Evolutionary conservation across 805 yeast species (phyloP).

Genomic region (Ogataea philodendri): DNA sequence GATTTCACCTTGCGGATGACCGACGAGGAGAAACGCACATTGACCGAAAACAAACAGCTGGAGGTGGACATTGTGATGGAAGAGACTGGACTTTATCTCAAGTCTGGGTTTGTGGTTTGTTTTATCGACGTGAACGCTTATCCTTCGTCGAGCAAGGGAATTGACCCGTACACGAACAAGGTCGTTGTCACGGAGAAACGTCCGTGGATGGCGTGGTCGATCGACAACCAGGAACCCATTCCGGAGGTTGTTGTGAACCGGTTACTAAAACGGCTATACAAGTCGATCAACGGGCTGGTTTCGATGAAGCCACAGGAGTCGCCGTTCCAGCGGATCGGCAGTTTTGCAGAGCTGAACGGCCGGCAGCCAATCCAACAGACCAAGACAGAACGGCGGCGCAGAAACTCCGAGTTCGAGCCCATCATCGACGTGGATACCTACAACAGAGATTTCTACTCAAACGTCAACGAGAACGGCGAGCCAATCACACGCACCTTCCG

Average conservation of each 20-base stretch:
- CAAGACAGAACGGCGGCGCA: slow-evolving; percentile 4
- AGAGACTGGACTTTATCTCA: slow-evolving; percentile 53
- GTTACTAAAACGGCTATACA: slow-evolving; percentile 46
- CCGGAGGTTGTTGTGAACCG: slow-evolving; percentile 41
- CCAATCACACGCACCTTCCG: slow-evolving; percentile 30
- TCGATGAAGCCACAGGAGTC: slow-evolving; percentile 20
- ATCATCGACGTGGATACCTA: slow-evolving; percentile 26
- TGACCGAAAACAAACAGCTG: slow-evolving; percentile 26
- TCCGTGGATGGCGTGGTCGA: slow-evolving; percentile 35
- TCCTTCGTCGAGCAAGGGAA: slow-evolving; percentile 12
- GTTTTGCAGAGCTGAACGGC: slow-evolving; percentile 26
- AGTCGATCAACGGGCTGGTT: slow-evolving; percentile 38
- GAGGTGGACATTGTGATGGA: slow-evolving; percentile 48
- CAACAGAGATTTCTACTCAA: slow-evolving; percentile 30
- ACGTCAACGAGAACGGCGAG: slow-evolving; percentile 24
- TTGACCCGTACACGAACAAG: slow-evolving; percentile 8
- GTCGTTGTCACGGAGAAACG: slow-evolving; percentile 11
- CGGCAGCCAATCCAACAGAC: not conserved
- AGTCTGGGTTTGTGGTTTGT: slow-evolving; percentile 47
- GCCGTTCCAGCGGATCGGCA: slow-evolving; percentile 28
- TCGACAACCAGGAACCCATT: slow-evolving; percentile 33
- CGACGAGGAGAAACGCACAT: not conserved
- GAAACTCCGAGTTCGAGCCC: slow-evolving; percentile 14
- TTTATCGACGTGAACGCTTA: slow-evolving; percentile 36
- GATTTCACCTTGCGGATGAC: slow-evolving; percentile 36